These are phyloP conservation scores for Tylopilus felleus DNA, from an alignment of 768 basidiomycete genomes.

Conservation along the genomic window DNA sequence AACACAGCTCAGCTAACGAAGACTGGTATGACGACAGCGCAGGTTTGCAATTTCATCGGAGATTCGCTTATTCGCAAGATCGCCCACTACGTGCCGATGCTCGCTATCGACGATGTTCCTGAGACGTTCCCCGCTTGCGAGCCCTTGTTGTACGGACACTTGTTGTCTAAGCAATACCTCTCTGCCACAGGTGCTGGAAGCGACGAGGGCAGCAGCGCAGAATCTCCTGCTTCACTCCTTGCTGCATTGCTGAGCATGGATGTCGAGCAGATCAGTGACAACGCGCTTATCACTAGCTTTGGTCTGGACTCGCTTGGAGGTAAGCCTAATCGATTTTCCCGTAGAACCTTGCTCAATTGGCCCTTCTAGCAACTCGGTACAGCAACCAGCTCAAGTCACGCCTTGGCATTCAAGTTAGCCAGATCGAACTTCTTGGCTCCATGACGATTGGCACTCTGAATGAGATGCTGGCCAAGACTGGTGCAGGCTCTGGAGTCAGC, in stretches of 20 bases:
- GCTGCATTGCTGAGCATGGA: slow-evolving; percentile 24
- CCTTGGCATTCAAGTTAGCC: slow-evolving; percentile 26
- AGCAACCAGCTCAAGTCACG: slow-evolving; percentile 28
- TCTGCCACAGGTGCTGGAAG: slow-evolving; percentile 9
- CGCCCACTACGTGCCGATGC: slow-evolving; percentile 31
- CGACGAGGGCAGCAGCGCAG: slow-evolving; percentile 11
- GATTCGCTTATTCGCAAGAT: slow-evolving; percentile 29
- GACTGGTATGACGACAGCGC: slow-evolving; percentile 32
- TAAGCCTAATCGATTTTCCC: slow-evolving; percentile 1
- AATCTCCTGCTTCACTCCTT: slow-evolving; percentile 27
- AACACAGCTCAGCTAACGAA: slow-evolving; percentile 29
- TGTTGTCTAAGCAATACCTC: slow-evolving; percentile 22
- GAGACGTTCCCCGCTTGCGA: slow-evolving; percentile 26
- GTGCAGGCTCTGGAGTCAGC: slow-evolving; percentile 3
- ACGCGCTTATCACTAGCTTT: slow-evolving; percentile 29
- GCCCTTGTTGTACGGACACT: slow-evolving; percentile 26
- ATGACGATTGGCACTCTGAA: slow-evolving; percentile 25
- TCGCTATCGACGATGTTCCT: slow-evolving; percentile 23
- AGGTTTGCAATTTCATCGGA: slow-evolving; percentile 32
- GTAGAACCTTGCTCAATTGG: neutral
- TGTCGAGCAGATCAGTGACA: slow-evolving; percentile 28
- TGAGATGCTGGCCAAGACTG: slow-evolving; percentile 22
- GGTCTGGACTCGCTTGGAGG: slow-evolving; percentile 26
- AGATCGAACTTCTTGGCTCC: slow-evolving; percentile 24
- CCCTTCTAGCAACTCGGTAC: slow-evolving; percentile 25